Conservation (phyloP, 257 asterid genomes). For the Oldenlandia corymbosa region DNA sequence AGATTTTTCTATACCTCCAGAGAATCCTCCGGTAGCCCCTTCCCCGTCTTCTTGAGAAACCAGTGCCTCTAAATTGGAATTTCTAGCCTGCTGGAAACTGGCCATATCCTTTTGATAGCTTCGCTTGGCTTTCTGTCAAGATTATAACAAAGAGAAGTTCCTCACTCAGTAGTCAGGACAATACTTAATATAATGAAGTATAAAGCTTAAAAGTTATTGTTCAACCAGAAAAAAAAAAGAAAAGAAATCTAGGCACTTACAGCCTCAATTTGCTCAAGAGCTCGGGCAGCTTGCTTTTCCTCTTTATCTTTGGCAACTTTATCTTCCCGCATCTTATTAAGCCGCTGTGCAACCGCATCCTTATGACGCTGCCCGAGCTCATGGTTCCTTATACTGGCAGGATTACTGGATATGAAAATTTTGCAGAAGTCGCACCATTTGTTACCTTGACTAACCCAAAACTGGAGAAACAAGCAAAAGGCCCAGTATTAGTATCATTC, state of each 20-base stretch:
- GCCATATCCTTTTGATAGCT: slow-evolving; percentile 90
- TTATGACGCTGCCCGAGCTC: slow-evolving; percentile 92
- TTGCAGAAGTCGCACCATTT: slow-evolving; percentile 99
- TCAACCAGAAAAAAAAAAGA: slow-evolving; percentile 2
- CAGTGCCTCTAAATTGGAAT: slow-evolving; percentile 54
- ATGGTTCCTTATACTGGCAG: slow-evolving; percentile 93
- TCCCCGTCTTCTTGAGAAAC: slow-evolving; percentile 32
- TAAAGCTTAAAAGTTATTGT: not conserved
- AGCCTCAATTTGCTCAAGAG: slow-evolving; percentile 85
- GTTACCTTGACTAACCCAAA: slow-evolving; percentile 99
- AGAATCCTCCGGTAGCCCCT: slow-evolving; percentile 43
- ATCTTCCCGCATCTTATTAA: slow-evolving; percentile 70
- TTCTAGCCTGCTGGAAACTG: slow-evolving; percentile 62
- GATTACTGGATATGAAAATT: slow-evolving; percentile 85
- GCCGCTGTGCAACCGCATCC: slow-evolving; percentile 75
- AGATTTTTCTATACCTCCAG: slow-evolving; percentile 54
- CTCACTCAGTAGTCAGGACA: not conserved
- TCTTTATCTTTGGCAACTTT: slow-evolving; percentile 77
- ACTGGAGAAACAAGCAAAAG: slow-evolving; percentile 39
- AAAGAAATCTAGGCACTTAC: slow-evolving; percentile 41
- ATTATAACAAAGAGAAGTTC: not conserved
- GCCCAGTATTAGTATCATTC: not conserved
- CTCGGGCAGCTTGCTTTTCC: slow-evolving; percentile 60
- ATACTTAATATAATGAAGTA: not conserved
- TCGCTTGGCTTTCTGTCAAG: slow-evolving; percentile 82